Conservation (phyloP, 2,329 filamentous ascomycete species). For the Dryadomyces quercus-mongolicae region DNA sequence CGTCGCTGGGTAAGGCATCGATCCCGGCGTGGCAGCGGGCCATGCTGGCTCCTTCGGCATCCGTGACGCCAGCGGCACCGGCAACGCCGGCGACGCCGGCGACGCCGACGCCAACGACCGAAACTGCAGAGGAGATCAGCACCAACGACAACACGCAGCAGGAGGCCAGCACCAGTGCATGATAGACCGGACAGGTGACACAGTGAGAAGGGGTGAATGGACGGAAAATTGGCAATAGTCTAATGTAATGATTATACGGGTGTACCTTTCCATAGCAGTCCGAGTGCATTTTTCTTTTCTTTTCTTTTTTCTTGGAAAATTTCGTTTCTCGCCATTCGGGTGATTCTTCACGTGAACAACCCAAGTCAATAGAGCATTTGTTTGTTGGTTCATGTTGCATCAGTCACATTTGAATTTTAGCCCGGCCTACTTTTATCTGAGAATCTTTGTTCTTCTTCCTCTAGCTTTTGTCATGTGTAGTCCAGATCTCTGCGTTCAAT, state of each 20-base stretch:
- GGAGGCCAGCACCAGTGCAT: constrained; percentile 5
- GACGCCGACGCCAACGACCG: neutral
- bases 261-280: no score
- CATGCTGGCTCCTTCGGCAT: constrained; percentile 44
- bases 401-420: neutral
- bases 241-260: neutral
- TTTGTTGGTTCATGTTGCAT: no score
- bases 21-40: constrained; percentile 76
- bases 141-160: neutral
- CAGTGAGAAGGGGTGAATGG: neutral
- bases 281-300: neutral
- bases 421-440: neutral
- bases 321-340: neutral
- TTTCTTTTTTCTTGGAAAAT: neutral
- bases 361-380: no score
- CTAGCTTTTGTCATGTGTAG: neutral
- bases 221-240: neutral
- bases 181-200: neutral
- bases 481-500: neutral
- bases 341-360: no score
- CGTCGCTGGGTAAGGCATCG: constrained; percentile 44
- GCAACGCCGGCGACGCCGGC: constrained; percentile 27
- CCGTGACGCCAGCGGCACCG: constrained; percentile 34
- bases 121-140: neutral
- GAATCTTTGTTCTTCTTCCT: neutral